phyloP scores from a whole-genome alignment of 768 basidiomycete species.

The Boletus sensibilis region DNA sequence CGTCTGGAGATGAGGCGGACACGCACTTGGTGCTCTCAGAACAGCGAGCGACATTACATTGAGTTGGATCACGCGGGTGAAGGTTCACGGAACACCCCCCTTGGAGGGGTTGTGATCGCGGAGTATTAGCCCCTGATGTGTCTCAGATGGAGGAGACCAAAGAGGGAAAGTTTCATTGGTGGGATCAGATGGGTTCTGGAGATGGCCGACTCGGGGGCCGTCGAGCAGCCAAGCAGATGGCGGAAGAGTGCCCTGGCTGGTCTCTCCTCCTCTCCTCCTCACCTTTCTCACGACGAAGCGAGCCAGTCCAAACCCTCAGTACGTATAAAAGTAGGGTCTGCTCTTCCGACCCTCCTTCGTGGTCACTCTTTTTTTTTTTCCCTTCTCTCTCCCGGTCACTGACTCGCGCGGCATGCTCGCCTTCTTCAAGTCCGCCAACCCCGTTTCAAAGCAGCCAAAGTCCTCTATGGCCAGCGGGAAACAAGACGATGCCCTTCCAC shows the following conservation, averaged over 20 bases:
- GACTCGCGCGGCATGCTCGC: slow-evolving; percentile 18
- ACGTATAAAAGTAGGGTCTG: slow-evolving; percentile 26
- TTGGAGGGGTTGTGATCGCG: slow-evolving; percentile 1
- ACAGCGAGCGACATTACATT: slow-evolving; percentile 47
- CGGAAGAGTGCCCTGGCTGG: neutral
- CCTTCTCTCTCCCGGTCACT: neutral
- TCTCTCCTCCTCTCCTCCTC: neutral
- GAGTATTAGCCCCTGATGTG: slow-evolving; percentile 13
- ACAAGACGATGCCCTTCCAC: neutral
- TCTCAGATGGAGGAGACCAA: neutral
- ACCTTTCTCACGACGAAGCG: slow-evolving; percentile 33
- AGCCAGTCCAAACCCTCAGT: slow-evolving; percentile 8
- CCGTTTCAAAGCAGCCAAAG: slow-evolving; percentile 11
- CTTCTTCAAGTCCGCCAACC: slow-evolving; percentile 23
- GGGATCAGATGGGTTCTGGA: neutral
- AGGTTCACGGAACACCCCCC: slow-evolving; percentile 20
- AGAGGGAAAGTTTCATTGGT: neutral
- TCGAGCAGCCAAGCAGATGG: neutral
- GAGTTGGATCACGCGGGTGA: no score
- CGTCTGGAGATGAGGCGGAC: slow-evolving; percentile 29
- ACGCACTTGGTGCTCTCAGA: slow-evolving; percentile 37
- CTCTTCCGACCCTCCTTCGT: slow-evolving; percentile 10
- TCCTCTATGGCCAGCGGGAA: neutral
- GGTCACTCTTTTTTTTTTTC: neutral
- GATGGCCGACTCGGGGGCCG: neutral